Evolutionary conservation across 2,329 filamentous ascomycete species (phyloP).

Genomic region (Hysterium pulicare): DNA sequence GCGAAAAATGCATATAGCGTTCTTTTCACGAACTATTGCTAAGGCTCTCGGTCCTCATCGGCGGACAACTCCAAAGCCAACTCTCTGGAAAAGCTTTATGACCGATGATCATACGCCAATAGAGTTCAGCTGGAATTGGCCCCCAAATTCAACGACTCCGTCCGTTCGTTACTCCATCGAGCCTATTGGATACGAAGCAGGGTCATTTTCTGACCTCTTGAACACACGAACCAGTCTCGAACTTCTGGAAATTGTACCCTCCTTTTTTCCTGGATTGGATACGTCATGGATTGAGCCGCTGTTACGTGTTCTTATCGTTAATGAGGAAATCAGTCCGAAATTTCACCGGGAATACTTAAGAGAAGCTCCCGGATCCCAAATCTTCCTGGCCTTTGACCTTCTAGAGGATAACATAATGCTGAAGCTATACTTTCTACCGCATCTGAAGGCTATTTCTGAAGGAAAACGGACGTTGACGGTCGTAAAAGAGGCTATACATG

Average conservation of each 20-base stretch:
- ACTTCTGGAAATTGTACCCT: conserved; percentile 15
- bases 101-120: conserved; percentile 39
- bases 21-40: conserved; percentile 1
- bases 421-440: conserved; percentile 4
- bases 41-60: conserved; percentile 2
- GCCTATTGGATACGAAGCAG: conserved; percentile 20
- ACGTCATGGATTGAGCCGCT: not conserved
- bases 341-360: too few species aligned
- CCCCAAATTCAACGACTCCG: conserved; percentile 14
- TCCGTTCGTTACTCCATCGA: conserved; percentile 33
- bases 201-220: conserved; percentile 1
- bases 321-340: too few species aligned
- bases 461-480: not conserved
- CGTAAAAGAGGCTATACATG: conserved; percentile 14
- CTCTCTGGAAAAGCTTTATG: conserved; percentile 35
- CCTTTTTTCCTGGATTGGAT: not conserved
- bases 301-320: too few species aligned
- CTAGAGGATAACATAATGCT: not conserved
- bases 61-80: not conserved
- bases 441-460: not conserved
- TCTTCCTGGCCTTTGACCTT: conserved; percentile 3
- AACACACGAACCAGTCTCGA: conserved; percentile 6
- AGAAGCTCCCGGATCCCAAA: not conserved
- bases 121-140: conserved; percentile 40
- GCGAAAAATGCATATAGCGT: not conserved